Evolutionary conservation across 345 rosid species (phyloP), one percentile per base, ranked within the genome.

Genomic region (Brassica incana): DNA sequence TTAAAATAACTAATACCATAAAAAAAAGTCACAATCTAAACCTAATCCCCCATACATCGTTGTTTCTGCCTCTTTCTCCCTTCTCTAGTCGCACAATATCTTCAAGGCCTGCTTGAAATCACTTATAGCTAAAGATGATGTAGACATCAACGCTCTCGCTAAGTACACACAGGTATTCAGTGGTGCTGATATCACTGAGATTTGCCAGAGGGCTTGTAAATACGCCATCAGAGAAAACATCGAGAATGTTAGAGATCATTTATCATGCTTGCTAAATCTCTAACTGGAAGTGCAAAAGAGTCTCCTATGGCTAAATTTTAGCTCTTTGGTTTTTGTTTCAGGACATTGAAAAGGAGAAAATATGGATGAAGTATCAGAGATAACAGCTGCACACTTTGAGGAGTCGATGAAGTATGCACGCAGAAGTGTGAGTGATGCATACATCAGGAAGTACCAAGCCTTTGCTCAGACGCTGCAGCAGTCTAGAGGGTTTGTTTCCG

Each of bases 291-390:
- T 15, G 56, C 20, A 20, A n/a, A 1, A 5, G n/a, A 6, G 23
- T 67, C 74, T 14, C 1, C 15, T 38, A 23, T 45, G 15, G 2
- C 30, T 67, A n/a, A 25, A 5, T 45, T 30, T 72, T 14, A 20
- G 0, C 16, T 48, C 50, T 10, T n/a, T 12, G 71, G 62, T 45
- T 65, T 73, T 40, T 59, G 20, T 56, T 59, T 12, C 85, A 95
- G 99, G 99, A 95, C 75, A 95, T 95, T 65, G 99, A 95, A 78
- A 91, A 88, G 88, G 99, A 91, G 97, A 95, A 87, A 97, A 92
- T 78, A 92, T 84, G 14, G 74, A 95, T 72, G 99, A 95, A 15
- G 88, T 92, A 69, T 84, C 99, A 0, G 98, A 94, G 89, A 93
- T 94, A 76, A 94, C 87, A 83, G 88, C 97, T 8, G 92, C 96